These are phyloP conservation scores for Penicillium nordicum DNA, from an alignment of 2,329 filamentous ascomycete genomes.

Conservation along the genomic window DNA sequence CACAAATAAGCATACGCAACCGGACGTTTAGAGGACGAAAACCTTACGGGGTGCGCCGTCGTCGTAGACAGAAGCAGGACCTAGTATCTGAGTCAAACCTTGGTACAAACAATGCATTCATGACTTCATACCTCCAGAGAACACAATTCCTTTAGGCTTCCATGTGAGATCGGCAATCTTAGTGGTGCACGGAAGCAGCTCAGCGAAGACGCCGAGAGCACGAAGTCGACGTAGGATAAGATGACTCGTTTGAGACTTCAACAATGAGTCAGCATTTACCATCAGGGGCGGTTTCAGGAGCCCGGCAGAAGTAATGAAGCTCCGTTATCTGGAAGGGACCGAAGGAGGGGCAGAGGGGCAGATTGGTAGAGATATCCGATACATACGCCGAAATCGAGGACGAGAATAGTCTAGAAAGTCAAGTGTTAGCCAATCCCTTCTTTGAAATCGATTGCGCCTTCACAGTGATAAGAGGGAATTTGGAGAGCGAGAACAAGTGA, in stretches of 20 bases:
- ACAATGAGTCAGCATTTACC: constrained; percentile 4
- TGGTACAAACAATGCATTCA: not conserved
- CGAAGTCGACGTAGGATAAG: constrained; percentile 54
- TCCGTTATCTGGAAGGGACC: not conserved
- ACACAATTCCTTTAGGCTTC: constrained; percentile 79
- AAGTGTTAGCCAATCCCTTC: constrained; percentile 10
- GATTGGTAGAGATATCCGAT: not conserved
- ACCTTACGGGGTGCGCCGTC: constrained; percentile 59
- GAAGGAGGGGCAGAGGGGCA: not conserved
- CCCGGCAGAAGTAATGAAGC: not conserved
- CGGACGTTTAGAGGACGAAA: not conserved
- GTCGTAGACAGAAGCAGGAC: constrained; percentile 77
- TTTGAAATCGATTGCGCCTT: not conserved
- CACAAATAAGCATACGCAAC: not conserved
- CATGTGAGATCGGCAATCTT: constrained; percentile 73
- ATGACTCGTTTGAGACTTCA: constrained; percentile 13
- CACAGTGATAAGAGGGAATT: constrained; percentile 4
- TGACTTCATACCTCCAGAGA: constrained; percentile 52
- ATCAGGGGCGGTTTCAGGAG: not conserved
- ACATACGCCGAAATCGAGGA: constrained; percentile 16
- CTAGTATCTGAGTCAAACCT: constrained; percentile 28
- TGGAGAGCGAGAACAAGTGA: not conserved
- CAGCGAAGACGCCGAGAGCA: constrained; percentile 76
- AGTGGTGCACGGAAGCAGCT: constrained; percentile 83
- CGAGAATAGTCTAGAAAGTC: constrained; percentile 9